phyloP scores from a whole-genome alignment of 257 asterid genomes.

The Scutellaria barbata region DNA sequence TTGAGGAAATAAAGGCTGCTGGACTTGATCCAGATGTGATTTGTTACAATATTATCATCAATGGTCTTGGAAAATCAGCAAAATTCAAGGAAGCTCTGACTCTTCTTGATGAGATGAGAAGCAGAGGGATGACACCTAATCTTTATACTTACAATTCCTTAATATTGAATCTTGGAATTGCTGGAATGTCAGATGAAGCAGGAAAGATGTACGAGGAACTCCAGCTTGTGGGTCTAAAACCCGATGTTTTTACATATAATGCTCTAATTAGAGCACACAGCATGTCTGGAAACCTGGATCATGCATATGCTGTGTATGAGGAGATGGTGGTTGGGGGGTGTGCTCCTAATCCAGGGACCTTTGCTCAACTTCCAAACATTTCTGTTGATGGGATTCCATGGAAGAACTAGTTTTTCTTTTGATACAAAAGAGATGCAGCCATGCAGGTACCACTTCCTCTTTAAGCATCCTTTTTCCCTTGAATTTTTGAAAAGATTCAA shows the following conservation, averaged over 20 bases:
- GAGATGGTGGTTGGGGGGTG: constrained; percentile 93
- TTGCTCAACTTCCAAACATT: constrained; percentile 81
- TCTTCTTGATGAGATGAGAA: constrained; percentile 82
- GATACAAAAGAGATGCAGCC: constrained; percentile 34
- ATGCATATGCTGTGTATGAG: constrained; percentile 80
- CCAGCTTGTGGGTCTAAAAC: constrained; percentile 63
- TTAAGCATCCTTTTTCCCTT: constrained; percentile 3
- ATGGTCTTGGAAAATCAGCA: constrained; percentile 75
- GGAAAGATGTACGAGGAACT: constrained; percentile 72
- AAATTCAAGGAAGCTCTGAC: constrained; percentile 58
- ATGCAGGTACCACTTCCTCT: constrained; percentile 32
- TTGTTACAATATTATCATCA: constrained; percentile 82
- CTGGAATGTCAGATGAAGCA: constrained; percentile 79
- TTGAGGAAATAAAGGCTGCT: constrained; percentile 70
- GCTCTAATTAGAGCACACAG: constrained; percentile 86
- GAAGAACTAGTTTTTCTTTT: constrained; percentile 7
- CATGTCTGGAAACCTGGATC: constrained; percentile 68
- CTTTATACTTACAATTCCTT: constrained; percentile 82
- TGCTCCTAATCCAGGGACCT: constrained; percentile 76
- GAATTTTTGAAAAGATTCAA: background rate
- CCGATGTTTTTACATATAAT: constrained; percentile 83
- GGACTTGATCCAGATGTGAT: constrained; percentile 94
- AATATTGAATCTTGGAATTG: constrained; percentile 70
- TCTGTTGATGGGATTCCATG: constrained; percentile 4
- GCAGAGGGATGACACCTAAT: constrained; percentile 70